Percentiles rank a stretch among this genome's conserved stretches.
Evolutionary conservation across 2,329 filamentous ascomycete species (phyloP).

Genomic region (Cytospora mali): DNA sequence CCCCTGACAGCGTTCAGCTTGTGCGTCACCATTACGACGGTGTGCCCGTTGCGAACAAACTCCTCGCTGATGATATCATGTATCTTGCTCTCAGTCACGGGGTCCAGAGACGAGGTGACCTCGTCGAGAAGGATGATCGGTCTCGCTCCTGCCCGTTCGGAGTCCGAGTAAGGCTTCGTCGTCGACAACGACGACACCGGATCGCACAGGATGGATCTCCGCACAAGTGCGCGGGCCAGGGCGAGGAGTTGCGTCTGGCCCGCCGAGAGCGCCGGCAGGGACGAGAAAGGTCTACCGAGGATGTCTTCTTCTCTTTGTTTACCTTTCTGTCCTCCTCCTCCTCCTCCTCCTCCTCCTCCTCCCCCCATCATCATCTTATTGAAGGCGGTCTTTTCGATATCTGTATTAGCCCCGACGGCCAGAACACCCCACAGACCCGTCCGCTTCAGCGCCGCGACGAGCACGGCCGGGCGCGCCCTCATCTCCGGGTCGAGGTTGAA

Average conservation of each 20-base stretch:
- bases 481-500: constrained; percentile 49
- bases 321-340: too few species aligned
- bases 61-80: constrained; percentile 28
- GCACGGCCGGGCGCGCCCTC: constrained; percentile 40
- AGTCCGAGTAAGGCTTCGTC: background rate
- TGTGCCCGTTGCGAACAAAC: constrained; percentile 30
- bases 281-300: constrained; percentile 36
- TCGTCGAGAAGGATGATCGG: constrained; percentile 44
- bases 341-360: background rate
- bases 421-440: constrained; percentile 32
- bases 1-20: constrained; percentile 23
- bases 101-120: constrained; percentile 36
- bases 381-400: too few species aligned
- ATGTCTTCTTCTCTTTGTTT: too few species aligned
- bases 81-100: constrained; percentile 26
- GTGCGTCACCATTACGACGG: constrained; percentile 33
- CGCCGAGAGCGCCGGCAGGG: constrained; percentile 29
- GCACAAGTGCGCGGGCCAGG: constrained; percentile 45
- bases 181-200: background rate
- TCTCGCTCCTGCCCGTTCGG: background rate
- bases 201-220: constrained; percentile 31
- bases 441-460: constrained; percentile 44
- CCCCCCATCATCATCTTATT: too few species aligned
- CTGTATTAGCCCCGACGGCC: background rate
- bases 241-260: constrained; percentile 51